Conservation (phyloP, 176 grass and related monocot species). For the Cenchrus americanus region DNA sequence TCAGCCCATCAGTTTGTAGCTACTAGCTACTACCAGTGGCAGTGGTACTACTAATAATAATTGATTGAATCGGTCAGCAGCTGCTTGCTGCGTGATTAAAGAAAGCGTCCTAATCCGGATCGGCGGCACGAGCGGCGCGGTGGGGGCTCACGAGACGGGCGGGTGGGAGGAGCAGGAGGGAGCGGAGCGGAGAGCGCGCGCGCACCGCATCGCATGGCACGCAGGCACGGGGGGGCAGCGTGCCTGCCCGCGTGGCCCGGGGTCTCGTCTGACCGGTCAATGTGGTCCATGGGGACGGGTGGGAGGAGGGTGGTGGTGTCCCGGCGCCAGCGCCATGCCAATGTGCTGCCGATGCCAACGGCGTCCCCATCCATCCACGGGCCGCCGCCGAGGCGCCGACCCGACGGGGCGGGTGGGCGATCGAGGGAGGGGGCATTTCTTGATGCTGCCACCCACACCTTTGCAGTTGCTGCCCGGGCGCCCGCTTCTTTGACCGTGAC, state of each 20-base stretch:
- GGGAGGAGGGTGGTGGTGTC: background rate
- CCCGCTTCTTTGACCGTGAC: slow-evolving; percentile 65
- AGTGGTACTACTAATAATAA: too few relatives aligned
- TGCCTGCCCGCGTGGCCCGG: slow-evolving; percentile 31
- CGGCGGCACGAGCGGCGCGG: background rate
- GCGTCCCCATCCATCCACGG: slow-evolving; percentile 16
- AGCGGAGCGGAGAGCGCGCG: background rate
- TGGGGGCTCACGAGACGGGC: slow-evolving; percentile 25
- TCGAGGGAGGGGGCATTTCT: slow-evolving; percentile 55
- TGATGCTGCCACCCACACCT: slow-evolving; percentile 61
- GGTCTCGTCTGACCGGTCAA: slow-evolving; percentile 61
- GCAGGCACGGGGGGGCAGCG: slow-evolving; percentile 30
- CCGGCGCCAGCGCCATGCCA: slow-evolving; percentile 19
- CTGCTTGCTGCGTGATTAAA: background rate
- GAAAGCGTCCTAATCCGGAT: slow-evolving; percentile 28
- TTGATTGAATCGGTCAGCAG: background rate
- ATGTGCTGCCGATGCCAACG: slow-evolving; percentile 26
- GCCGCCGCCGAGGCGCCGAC: background rate
- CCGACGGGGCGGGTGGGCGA: background rate
- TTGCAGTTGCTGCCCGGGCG: slow-evolving; percentile 10
- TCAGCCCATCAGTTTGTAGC: background rate
- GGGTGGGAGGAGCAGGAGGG: too few relatives aligned
- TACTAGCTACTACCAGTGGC: background rate
- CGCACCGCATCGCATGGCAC: background rate
- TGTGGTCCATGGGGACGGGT: slow-evolving; percentile 50